These are phyloP conservation scores for Zygosaccharomyces pseudobailii DNA, from an alignment of 1,139 yeast species.

Conservation along the genomic window DNA sequence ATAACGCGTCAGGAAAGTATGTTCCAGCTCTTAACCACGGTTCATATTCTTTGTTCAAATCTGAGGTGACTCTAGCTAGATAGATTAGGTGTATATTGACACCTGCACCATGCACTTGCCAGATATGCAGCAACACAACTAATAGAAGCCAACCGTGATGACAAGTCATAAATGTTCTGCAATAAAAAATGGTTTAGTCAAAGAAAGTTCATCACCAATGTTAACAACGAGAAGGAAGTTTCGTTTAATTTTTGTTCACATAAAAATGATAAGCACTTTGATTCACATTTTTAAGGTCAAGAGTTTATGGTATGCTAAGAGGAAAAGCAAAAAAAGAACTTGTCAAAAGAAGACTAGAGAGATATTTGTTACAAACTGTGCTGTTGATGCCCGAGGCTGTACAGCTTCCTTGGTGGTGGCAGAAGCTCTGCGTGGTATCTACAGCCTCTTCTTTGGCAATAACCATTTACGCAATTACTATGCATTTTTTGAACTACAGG, in stretches of 20 bases:
- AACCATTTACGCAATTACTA: constrained; percentile 44
- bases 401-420: constrained; percentile 20
- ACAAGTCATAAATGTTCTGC: neutral
- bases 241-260: neutral
- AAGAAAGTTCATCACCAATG: neutral
- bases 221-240: neutral
- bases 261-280: neutral
- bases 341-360: neutral
- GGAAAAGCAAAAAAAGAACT: neutral
- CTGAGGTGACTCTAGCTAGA: constrained; percentile 35
- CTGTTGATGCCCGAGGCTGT: constrained; percentile 7
- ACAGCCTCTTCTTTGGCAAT: constrained; percentile 23
- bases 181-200: neutral
- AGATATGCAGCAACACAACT: neutral
- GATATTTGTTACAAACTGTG: neutral
- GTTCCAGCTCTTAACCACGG: constrained; percentile 45
- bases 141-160: neutral
- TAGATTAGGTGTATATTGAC: constrained; percentile 41
- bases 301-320: neutral
- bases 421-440: constrained; percentile 13
- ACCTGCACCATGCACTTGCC: constrained; percentile 17
- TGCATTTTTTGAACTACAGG: constrained; percentile 67
- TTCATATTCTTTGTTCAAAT: constrained; percentile 12
- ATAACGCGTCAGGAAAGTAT: constrained; percentile 60
- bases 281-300: neutral